Conservation (phyloP, 768 basidiomycete species). For the Rhodotorula babjevae region DNA sequence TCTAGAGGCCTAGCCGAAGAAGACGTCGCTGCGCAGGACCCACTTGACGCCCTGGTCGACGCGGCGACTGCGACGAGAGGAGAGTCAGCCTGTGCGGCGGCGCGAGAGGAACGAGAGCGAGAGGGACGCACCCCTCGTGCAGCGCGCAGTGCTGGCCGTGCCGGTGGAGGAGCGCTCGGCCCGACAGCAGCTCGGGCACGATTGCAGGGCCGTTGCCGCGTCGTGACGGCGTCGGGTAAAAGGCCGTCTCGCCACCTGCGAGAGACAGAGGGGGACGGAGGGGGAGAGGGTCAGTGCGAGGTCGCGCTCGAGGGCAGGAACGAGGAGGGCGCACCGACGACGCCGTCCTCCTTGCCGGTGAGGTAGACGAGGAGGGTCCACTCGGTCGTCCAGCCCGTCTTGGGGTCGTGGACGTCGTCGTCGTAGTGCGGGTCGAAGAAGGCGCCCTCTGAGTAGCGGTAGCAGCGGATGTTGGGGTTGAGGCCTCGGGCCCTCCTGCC, state of each 20-base stretch:
- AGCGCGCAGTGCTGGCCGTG: slow-evolving; percentile 58
- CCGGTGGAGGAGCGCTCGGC: slow-evolving; percentile 47
- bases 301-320: no score
- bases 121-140: slow-evolving; percentile 35
- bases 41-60: slow-evolving; percentile 65
- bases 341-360: slow-evolving; percentile 66
- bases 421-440: slow-evolving; percentile 73
- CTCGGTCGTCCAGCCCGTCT: slow-evolving; percentile 47
- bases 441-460: slow-evolving; percentile 57
- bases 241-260: slow-evolving; percentile 57
- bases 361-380: slow-evolving; percentile 74
- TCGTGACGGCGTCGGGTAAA: slow-evolving; percentile 57
- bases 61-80: slow-evolving; percentile 45
- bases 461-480: slow-evolving; percentile 70
- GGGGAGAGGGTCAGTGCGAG: not conserved
- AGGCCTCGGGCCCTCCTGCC: slow-evolving; percentile 46
- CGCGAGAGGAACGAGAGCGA: not conserved
- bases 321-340: slow-evolving; percentile 45
- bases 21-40: slow-evolving; percentile 51
- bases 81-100: not conserved
- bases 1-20: slow-evolving; percentile 27
- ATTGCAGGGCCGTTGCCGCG: slow-evolving; percentile 42
- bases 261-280: not conserved
- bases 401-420: slow-evolving; percentile 54
- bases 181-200: slow-evolving; percentile 21